Percentiles rank a stretch among this genome's conserved stretches.
Evolutionary conservation across 139 green algal genomes (phyloP).

Genomic region (Ulvella scutata): DNA sequence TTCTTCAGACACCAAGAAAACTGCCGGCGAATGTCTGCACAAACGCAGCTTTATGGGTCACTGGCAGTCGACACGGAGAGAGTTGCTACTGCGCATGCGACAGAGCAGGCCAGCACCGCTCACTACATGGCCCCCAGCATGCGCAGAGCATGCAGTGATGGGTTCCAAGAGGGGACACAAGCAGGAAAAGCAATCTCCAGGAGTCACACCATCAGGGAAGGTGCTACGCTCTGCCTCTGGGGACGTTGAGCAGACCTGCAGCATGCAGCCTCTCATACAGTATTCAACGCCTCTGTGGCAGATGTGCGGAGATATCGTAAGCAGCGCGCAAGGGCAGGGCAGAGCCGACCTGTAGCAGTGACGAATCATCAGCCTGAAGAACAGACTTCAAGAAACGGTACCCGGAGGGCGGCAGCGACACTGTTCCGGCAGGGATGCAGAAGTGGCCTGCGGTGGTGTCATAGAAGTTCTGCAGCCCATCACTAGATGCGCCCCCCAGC

Average conservation of each 20-base stretch:
- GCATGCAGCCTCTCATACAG: neutral
- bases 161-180: neutral
- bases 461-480: neutral
- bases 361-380: too few species aligned
- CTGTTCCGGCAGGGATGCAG: too few species aligned
- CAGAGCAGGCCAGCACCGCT: neutral
- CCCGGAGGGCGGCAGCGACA: too few species aligned
- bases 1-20: neutral
- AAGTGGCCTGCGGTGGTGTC: too few species aligned
- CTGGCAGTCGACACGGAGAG: too few species aligned
- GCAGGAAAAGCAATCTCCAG: neutral
- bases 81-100: too few species aligned
- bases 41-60: neutral
- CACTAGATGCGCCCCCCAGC: neutral
- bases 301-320: neutral
- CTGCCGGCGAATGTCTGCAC: neutral
- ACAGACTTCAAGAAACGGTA: neutral
- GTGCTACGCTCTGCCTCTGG: neutral
- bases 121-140: neutral
- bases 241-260: neutral
- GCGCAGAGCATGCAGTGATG: neutral
- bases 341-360: too few species aligned
- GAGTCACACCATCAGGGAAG: neutral
- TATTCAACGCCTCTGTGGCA: neutral
- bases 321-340: neutral